These are phyloP conservation scores for Talaromyces rugulosus DNA, from an alignment of 2,329 filamentous ascomycete genomes.

Conservation along the genomic window DNA sequence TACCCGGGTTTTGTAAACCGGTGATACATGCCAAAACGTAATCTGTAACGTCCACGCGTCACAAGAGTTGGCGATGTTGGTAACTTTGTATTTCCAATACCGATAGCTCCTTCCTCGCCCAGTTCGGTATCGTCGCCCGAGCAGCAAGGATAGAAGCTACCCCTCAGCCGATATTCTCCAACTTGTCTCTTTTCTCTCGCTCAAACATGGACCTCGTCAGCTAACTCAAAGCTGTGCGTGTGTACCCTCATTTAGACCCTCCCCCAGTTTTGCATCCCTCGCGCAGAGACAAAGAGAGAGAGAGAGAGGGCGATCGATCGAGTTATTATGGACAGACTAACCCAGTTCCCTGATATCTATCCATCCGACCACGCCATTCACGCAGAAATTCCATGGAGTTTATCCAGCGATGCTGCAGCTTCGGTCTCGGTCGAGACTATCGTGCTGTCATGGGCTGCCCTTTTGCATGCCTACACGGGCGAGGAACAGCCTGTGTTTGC, in stretches of 20 bases:
- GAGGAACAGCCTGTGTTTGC: constrained; percentile 29
- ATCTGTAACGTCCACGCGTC: background rate
- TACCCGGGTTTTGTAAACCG: background rate
- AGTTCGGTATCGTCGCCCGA: background rate
- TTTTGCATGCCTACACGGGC: constrained; percentile 28
- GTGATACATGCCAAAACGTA: background rate
- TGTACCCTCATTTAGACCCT: background rate
- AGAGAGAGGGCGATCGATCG: background rate
- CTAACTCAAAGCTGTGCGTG: background rate
- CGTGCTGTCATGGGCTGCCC: constrained; percentile 26
- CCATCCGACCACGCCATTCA: constrained; percentile 13
- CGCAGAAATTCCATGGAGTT: constrained; percentile 16
- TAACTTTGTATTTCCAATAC: background rate
- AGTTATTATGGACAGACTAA: constrained; percentile 21
- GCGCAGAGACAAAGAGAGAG: background rate
- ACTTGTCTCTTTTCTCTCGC: background rate
- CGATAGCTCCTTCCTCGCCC: background rate
- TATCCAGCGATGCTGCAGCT: constrained; percentile 7
- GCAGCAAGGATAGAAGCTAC: background rate
- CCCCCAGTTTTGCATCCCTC: too few species aligned
- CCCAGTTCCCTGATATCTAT: constrained; percentile 19
- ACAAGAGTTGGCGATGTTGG: too few species aligned
- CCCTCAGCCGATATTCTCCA: constrained; percentile 4
- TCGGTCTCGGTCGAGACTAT: constrained; percentile 18
- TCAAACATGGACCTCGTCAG: background rate